Evolutionary conservation across 1,284 basidiomycete species (phyloP), one percentile per base, ranked within the genome.

Genomic region (Ganoderma multipileum): DNA sequence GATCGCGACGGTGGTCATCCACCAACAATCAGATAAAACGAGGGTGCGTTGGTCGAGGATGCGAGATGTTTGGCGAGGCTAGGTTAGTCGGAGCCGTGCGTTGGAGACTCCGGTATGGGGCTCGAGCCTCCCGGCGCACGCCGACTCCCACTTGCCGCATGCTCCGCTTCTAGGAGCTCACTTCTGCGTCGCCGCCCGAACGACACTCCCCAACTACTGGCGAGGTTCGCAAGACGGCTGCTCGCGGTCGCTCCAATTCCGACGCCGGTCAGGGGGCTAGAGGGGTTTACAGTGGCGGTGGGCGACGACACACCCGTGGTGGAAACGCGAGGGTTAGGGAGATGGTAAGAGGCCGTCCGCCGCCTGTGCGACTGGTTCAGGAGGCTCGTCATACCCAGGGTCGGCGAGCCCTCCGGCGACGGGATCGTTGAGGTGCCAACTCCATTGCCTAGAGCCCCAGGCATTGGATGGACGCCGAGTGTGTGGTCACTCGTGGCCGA

Each of bases 171-270:
- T 26, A 65, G 59, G 12, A 70, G 42, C 54, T 83, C 83, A 6
- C 73, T 65, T 72, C 79, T 83, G 76, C 85, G 88, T 76, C 83
- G 85, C 63, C 87, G 82, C 44, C 87, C 86, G 74, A 91, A 91
- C 1, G 87, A 79, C 63, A 87, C 84, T 0, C 89, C 88, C 88
- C 87, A 91, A 75, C 84, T 91, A 63, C 82, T 90, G 3, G 91
- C 90, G 60, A 93, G 81, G 73, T 81, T 89, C 23, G 89, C 89
- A 12, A 92, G 79, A 8, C 90, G 85, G 52, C 85, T 85, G 23
- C 76, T 74, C 23, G 77, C 78, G 9, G 71, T 76, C 8, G 65
- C 69, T 7, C 71, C 69, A 12, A 71, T 60, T 2, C 64, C 71
- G 8, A 59, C 65, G 3, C 69, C 71, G 59, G 30, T 59, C 33